Conservation (phyloP, 352 stramenopile species). For the Nothophytophthora sp. region DNA sequence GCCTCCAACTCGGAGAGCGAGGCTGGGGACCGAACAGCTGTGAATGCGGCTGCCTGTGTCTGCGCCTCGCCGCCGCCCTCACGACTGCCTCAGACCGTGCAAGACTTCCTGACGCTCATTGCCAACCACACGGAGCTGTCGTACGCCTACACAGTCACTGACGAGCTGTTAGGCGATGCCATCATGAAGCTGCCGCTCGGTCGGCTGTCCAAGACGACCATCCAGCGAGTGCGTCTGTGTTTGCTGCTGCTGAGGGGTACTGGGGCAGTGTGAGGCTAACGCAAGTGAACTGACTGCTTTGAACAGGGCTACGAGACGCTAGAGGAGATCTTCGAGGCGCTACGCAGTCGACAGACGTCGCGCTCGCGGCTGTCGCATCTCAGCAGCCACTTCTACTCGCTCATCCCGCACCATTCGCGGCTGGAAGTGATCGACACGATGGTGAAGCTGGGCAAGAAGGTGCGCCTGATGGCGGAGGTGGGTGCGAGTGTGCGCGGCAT, state of each 20-base stretch:
- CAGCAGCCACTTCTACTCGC: constrained; percentile 69
- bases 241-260: not conserved
- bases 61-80: constrained; percentile 33
- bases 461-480: constrained; percentile 57
- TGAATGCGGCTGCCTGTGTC: constrained; percentile 13
- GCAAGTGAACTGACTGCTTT: constrained; percentile 2
- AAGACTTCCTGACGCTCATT: constrained; percentile 52
- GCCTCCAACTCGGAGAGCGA: constrained; percentile 22
- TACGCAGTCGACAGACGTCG: constrained; percentile 38
- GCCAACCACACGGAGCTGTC: constrained; percentile 38
- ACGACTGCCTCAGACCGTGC: constrained; percentile 43
- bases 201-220: constrained; percentile 55
- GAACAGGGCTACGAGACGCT: constrained; percentile 61
- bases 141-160: constrained; percentile 36
- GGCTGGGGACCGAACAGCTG: constrained; percentile 4
- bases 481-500: constrained; percentile 42
- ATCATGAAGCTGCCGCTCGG: constrained; percentile 54
- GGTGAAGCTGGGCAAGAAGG: constrained; percentile 62
- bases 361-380: constrained; percentile 41
- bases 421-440: constrained; percentile 69
- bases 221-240: constrained; percentile 43
- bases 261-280: not conserved
- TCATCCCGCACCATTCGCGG: constrained; percentile 57
- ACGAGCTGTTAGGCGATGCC: constrained; percentile 40
- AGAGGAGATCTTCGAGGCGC: constrained; percentile 59